These are phyloP conservation scores for Eucalyptus virginea DNA, from an alignment of 345 rosid genomes.

Conservation along the genomic window DNA sequence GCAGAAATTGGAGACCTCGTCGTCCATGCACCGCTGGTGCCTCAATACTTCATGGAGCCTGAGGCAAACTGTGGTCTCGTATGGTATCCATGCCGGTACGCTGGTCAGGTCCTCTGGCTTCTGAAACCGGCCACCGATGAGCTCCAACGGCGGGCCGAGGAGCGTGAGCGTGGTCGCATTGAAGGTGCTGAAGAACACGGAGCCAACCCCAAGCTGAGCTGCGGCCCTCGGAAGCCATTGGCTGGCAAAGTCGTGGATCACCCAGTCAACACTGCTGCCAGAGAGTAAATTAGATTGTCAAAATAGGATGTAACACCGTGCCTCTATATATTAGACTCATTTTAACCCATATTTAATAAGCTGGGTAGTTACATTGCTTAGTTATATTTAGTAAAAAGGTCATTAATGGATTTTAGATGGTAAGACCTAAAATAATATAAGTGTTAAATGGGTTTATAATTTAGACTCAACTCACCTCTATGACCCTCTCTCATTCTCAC, in stretches of 20 bases:
- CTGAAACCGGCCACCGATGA: not conserved
- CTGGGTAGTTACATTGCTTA: too few species aligned
- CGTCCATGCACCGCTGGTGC: not conserved
- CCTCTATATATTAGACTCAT: too few species aligned
- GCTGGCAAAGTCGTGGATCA: constrained; percentile 13
- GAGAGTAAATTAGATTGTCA: not conserved
- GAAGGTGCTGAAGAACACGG: constrained; percentile 8
- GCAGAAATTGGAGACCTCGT: not conserved
- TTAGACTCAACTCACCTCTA: too few species aligned
- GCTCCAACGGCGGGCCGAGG: not conserved
- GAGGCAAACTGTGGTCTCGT: not conserved
- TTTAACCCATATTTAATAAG: too few species aligned
- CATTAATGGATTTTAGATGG: too few species aligned
- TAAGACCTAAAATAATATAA: too few species aligned
- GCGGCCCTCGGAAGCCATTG: constrained; percentile 20
- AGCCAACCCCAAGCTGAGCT: not conserved
- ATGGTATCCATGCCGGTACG: constrained; percentile 9
- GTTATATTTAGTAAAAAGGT: too few species aligned
- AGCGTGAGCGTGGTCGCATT: not conserved
- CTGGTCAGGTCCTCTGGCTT: constrained; percentile 11
- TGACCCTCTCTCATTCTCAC: too few species aligned
- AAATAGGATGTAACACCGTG: too few species aligned
- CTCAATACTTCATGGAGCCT: not conserved
- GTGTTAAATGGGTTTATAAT: too few species aligned
- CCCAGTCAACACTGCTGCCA: constrained; percentile 5